Base-by-base conservation (phyloP, 73 alveolate species). In the Paramecium sonneborni region DNA sequence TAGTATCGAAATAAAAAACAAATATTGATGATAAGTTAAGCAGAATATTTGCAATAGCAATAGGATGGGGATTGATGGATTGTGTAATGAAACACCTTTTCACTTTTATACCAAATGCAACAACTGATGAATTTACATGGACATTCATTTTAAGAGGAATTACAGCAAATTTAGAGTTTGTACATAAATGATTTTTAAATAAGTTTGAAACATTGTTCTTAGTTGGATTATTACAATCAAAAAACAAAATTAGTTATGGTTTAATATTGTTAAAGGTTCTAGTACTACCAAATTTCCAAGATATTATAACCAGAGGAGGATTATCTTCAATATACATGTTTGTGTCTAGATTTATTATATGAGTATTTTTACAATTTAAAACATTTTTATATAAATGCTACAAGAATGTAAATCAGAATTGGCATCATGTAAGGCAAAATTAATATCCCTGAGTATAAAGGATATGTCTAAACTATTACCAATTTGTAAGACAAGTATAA, bases 111-210 rank as follows among this genome's bases (percentile, higher is more conserved):
- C 46, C 86, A 14, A 87, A 92, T 85, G 95, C 95, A 6, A 57
- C 93, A 2, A 85, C 91, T 9, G 95, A 93, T 37, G 95, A 92
- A 57, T 92, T 92, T 35, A 92, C 93, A 21, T 92, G 95, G 95
- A 82, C 57, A 34, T 92, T 85, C 39, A 41, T 92, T 55, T 46
- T 76, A 23, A 86, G 94, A 85, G 95, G 93, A 28, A 86, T 92
- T 14, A 34, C 68, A 15, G 94, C 94, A 3, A 90, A 90, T 44
- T 79, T 55, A 44, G 92, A 55, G 46, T 55, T 90, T 34, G 86
- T 70, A 62, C 69, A 28, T 38, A 90, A 38, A 15, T 43, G 18
- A 41, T 11, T 79, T 38, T 79, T 38, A n/a, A 79, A 74, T n/a
- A n/a, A 79, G 90, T 79, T 79, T 44, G 90, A 79, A 79, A 39